Evolutionary conservation across 768 basidiomycete species (phyloP), one percentile per base, ranked within the genome.

Genomic region (Tricholoma sp.): DNA sequence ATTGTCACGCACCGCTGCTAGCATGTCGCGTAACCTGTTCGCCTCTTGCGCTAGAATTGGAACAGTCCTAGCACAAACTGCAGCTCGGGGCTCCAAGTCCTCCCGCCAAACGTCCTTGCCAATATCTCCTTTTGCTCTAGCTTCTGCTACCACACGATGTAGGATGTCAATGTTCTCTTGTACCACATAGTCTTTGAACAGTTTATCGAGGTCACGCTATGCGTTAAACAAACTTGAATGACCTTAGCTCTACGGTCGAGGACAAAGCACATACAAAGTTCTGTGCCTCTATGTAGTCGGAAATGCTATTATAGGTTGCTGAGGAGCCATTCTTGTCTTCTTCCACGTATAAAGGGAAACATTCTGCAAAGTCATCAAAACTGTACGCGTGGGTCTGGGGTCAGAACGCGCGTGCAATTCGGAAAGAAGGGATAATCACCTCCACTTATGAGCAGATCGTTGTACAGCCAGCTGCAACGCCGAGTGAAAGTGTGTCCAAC

Each of bases 81-180:
- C 86, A 27, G 76, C 77, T 12, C 75, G 80, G 2, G 91, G 86
- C 46, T 82, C 79, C 29, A 91, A 69, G 56, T 83, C 75, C 50
- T 83, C 81, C 57, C 72, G 80, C 89, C 89, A 92, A 0, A 79
- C 63, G 65, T 90, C 86, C 12, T 76, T 79, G 0, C 75, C 74
- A 11, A 69, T 61, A 41, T 76, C 77, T 6, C 77, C 76, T 47
- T 75, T 74, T 34, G 76, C 77, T 53, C 67, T 84, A 60, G 88
- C 89, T 31, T 89, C 88, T 10, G 76, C 82, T 1, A 91, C 83
- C 12, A 89, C 80, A 10, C 76, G 76, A 59, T 91, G 88, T 11
- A 92, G 75, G 3, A 76, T 76, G 66, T 92, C 89, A 31, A 91
- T 79, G 61, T 82, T 86, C 46, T 85, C 83, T 61, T 82, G 81